These are phyloP conservation scores for Oryza officinalis DNA, from an alignment of 176 grass and related monocot genomes.

Conservation along the genomic window DNA sequence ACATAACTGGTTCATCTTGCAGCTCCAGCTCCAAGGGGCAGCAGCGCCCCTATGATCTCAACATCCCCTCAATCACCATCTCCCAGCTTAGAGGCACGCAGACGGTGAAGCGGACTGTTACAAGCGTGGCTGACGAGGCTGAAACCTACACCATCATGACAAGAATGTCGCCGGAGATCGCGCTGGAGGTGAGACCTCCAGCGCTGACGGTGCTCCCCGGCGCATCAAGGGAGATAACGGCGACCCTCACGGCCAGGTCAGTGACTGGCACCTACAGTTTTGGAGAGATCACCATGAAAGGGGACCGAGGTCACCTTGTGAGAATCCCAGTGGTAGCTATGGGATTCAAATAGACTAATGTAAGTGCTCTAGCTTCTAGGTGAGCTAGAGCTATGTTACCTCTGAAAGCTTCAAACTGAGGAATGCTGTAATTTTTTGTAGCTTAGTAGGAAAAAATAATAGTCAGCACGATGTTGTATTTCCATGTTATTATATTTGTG, in stretches of 20 bases:
- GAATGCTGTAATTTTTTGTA: conserved; percentile 66
- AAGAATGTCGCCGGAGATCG: conserved; percentile 66
- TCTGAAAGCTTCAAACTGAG: conserved; percentile 12
- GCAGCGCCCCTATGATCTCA: conserved; percentile 66
- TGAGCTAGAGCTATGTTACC: conserved; percentile 15
- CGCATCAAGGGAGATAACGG: conserved; percentile 55
- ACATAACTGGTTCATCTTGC: conserved; percentile 68
- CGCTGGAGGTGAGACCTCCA: conserved; percentile 62
- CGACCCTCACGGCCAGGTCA: conserved; percentile 71
- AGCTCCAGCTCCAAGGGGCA: conserved; percentile 34
- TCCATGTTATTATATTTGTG: conserved; percentile 18
- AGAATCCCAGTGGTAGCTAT: conserved; percentile 85
- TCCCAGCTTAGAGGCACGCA: conserved; percentile 71
- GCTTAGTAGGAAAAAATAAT: conserved; percentile 49
- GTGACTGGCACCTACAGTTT: conserved; percentile 79
- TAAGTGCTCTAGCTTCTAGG: neutral
- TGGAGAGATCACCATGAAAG: conserved; percentile 89
- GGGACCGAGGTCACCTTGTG: conserved; percentile 73
- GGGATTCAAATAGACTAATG: conserved; percentile 69
- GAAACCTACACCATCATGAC: conserved; percentile 85
- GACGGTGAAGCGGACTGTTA: conserved; percentile 65
- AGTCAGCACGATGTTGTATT: conserved; percentile 11
- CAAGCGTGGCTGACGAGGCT: conserved; percentile 50
- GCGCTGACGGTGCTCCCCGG: conserved; percentile 67
- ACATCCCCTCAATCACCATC: conserved; percentile 79